Conservation (phyloP, 2,329 filamentous ascomycete genomes). For the Colletotrichum sp. region DNA sequence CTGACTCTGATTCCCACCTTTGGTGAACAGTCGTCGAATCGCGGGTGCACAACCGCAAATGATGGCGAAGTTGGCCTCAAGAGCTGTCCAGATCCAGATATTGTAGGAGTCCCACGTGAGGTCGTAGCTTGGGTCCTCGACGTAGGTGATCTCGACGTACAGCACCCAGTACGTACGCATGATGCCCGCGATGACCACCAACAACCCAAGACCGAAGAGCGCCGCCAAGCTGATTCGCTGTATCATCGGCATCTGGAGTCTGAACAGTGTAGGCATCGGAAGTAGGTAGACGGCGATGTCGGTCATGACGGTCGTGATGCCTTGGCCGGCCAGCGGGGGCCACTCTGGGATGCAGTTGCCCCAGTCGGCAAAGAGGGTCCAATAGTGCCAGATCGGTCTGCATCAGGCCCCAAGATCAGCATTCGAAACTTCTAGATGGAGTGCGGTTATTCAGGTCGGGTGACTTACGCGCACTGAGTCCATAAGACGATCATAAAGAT, state of each 20-base stretch:
- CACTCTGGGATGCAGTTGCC: slow-evolving; percentile 34
- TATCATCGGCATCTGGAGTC: slow-evolving; percentile 32
- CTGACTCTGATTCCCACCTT: not conserved
- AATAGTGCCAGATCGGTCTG: slow-evolving; percentile 31
- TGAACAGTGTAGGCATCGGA: slow-evolving; percentile 39
- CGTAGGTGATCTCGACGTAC: slow-evolving; percentile 28
- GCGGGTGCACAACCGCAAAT: slow-evolving; percentile 39
- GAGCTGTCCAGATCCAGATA: slow-evolving; percentile 47
- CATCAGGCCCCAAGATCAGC: not conserved
- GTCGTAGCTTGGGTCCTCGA: slow-evolving; percentile 38
- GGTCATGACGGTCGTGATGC: slow-evolving; percentile 33
- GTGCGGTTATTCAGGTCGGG: not conserved
- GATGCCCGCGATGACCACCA: slow-evolving; percentile 41
- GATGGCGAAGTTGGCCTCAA: slow-evolving; percentile 46
- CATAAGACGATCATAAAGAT: slow-evolving; percentile 39
- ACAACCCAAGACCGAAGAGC: slow-evolving; percentile 40
- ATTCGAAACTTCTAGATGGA: not conserved
- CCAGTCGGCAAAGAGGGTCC: slow-evolving; percentile 24
- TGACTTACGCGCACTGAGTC: slow-evolving; percentile 39
- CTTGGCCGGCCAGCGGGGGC: slow-evolving; percentile 32
- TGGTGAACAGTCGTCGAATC: not conserved
- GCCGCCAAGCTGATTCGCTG: slow-evolving; percentile 40
- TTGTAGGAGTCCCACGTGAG: slow-evolving; percentile 45
- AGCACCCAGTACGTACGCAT: slow-evolving; percentile 43
- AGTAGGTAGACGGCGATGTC: slow-evolving; percentile 42